Evolutionary conservation across 2,329 filamentous ascomycete species (phyloP), one percentile per base, ranked within the genome.

Genomic region (Fusarium duplospermum): DNA sequence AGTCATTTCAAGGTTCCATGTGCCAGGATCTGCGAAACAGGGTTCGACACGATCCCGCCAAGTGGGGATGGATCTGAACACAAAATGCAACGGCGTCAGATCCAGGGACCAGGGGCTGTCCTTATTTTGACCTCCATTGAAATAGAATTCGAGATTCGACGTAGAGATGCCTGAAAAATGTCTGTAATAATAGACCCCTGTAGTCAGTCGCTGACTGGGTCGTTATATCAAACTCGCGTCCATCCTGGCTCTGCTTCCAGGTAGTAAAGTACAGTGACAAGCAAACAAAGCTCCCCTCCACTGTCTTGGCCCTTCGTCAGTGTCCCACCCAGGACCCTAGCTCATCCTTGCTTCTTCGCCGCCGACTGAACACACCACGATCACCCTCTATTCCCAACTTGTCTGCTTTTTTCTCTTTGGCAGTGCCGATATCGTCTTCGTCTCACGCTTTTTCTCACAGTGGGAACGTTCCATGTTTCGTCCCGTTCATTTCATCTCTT

Each of bases 41-140:
- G 20, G 31, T 36, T 57, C 22, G n/a, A 22, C 18, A 18, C 52
- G 29, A 57, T 57, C n/a, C 31, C 52, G 52, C 52, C 52, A 56
- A 35, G 52, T 56, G 52, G 52, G 52, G 27, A 29, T 52, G 27
- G 47, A 52, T 52, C 47, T 52, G 27, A 52, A 52, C 47, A 52
- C 47, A 52, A 52, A 52, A 52, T 52, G 47, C 27, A 52, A 52
- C 47, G 47, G 47, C 27, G 47, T 52, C 13, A 56, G 29, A 35
- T 56, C 52, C 52, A 35, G 52, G 52, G 29, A 35, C 52, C 29
- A 35, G 52, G 52, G 52, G 52, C 29, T 18, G 13, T 22, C 7
- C 52, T 56, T 35, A 56, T 35, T 56, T 56, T 56, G 52, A 56
- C 52, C 45, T 31, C 24, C 6, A 31, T 52, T 31, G 9, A 29